These are phyloP conservation scores for Stygiomarasmius scandens DNA, from an alignment of 1,284 basidiomycete species.

Conservation along the genomic window DNA sequence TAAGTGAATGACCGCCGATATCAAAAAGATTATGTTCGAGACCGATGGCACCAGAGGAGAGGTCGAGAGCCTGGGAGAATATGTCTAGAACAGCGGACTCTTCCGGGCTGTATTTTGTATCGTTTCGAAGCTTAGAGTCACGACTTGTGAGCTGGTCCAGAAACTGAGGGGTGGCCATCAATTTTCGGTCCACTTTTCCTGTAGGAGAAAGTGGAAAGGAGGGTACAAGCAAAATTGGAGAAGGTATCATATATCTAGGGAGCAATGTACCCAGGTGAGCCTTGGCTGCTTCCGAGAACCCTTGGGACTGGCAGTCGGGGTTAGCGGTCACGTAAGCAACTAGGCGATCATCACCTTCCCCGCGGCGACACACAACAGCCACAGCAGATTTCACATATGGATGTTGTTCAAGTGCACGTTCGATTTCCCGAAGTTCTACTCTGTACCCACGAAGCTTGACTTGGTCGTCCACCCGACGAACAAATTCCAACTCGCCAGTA, in stretches of 20 bases:
- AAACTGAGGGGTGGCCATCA: neutral
- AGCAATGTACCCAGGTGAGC: neutral
- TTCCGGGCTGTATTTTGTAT: neutral
- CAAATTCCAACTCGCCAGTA: conserved; percentile 18
- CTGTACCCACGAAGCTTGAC: neutral
- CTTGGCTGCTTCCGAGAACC: neutral
- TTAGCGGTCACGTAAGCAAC: neutral
- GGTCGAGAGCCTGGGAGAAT: neutral
- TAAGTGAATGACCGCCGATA: neutral
- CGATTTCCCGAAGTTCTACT: neutral
- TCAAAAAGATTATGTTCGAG: neutral
- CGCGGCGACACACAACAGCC: neutral
- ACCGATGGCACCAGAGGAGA: neutral
- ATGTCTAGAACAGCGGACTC: neutral
- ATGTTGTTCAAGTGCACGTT: neutral
- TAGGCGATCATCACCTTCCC: neutral
- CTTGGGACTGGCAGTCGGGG: neutral
- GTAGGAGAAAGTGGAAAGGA: neutral
- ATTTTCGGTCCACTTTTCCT: neutral
- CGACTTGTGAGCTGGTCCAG: neutral
- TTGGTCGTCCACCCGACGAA: neutral
- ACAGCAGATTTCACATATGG: neutral
- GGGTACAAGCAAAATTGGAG: neutral
- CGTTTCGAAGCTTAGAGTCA: neutral
- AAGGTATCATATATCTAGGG: neutral